Evolutionary conservation across 768 basidiomycete genomes (phyloP).

Genomic region (Asterophora parasitica): DNA sequence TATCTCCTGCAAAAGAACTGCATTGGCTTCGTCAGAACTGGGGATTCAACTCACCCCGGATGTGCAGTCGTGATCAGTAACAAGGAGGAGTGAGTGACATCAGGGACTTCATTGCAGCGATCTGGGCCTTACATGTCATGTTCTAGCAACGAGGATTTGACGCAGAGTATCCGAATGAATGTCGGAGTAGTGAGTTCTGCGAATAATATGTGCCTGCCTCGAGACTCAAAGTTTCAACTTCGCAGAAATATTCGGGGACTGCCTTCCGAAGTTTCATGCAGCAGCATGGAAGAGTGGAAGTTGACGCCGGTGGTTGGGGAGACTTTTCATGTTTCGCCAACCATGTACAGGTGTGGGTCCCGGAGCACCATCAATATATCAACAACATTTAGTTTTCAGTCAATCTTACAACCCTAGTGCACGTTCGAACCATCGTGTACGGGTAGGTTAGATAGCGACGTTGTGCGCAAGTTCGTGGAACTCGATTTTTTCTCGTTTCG

Average conservation of each 20-base stretch:
- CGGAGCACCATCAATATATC: conserved; percentile 2
- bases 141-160: conserved; percentile 26
- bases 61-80: conserved; percentile 76
- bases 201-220: background rate
- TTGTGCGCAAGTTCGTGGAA: too few species aligned
- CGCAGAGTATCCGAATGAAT: conserved; percentile 58
- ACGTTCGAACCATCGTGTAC: too few species aligned
- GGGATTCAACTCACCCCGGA: conserved; percentile 47
- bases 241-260: conserved; percentile 31
- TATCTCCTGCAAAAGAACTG: conserved; percentile 57
- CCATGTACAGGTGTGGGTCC: conserved; percentile 57
- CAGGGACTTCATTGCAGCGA: background rate
- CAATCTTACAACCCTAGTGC: too few species aligned
- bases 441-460: too few species aligned
- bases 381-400: too few species aligned
- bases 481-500: too few species aligned
- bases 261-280: conserved; percentile 48
- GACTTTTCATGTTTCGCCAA: conserved; percentile 54
- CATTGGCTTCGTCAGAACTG: conserved; percentile 73
- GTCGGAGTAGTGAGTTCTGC: conserved; percentile 50
- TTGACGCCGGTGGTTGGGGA: conserved; percentile 60
- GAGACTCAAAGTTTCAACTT: background rate
- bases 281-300: conserved; percentile 36
- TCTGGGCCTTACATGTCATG: background rate
- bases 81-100: conserved; percentile 31